phyloP scores from a whole-genome alignment of 192 early-diverging fungal genomes.

The Rhizoclosmatium globosum region DNA sequence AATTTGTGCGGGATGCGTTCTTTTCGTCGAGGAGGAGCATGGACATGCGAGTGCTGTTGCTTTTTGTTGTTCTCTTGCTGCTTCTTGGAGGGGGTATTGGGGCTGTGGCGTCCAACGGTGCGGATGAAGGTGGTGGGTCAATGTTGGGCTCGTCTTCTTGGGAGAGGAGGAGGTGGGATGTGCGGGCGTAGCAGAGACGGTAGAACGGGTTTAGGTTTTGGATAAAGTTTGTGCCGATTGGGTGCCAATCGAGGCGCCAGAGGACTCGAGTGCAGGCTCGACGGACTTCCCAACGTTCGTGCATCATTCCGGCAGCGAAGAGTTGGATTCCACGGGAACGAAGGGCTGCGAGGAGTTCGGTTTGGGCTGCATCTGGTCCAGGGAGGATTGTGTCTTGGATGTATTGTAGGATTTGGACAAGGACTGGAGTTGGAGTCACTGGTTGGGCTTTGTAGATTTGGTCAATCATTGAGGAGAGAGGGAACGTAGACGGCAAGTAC shows the following conservation, averaged over 20 bases:
- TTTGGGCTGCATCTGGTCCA: conserved; percentile 11
- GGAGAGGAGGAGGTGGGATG: conserved; percentile 12
- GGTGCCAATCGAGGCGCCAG: conserved; percentile 71
- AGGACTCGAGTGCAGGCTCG: conserved; percentile 74
- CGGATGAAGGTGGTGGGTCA: not conserved
- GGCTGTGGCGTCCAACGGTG: not conserved
- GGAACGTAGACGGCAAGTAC: conserved; percentile 8
- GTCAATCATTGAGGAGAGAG: not conserved
- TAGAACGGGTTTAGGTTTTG: conserved; percentile 28
- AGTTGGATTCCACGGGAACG: conserved; percentile 4
- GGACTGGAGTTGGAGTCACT: not conserved
- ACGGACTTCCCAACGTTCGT: conserved; percentile 71
- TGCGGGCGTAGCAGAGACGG: conserved; percentile 25
- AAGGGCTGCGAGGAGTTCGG: conserved; percentile 6
- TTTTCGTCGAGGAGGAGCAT: not conserved
- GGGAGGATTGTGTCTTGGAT: conserved; percentile 25
- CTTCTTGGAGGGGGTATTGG: not conserved
- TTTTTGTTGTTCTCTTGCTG: not conserved
- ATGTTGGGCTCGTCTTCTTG: conserved; percentile 4
- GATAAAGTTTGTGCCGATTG: conserved; percentile 19
- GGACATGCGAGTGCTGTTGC: conserved; percentile 1
- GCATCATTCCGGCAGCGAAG: conserved; percentile 80
- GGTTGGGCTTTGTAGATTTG: not conserved
- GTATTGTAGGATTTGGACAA: conserved; percentile 18
- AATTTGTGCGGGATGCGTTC: not conserved